A percentile compares a stretch with the other conserved stretches of the same genome.
Evolutionary conservation across 192 early-diverging fungal species (phyloP).

Genomic region (Rhizophlyctis rosea): DNA sequence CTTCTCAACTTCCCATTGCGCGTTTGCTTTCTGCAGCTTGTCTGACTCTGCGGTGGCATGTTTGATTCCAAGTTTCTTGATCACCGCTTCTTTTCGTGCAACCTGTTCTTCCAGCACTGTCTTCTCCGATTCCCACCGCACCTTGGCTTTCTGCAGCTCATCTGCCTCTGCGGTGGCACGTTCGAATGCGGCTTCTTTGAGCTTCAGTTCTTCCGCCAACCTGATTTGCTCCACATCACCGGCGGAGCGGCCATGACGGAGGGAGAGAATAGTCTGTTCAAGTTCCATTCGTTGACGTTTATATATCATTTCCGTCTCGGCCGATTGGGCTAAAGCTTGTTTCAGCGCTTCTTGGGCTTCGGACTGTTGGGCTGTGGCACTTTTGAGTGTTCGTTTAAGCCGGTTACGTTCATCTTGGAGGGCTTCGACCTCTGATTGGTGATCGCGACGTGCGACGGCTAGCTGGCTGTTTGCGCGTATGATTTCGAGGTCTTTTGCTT

Average conservation of each 20-base stretch:
- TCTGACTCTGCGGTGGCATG: no score
- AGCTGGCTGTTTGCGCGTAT: background rate
- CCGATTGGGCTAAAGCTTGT: background rate
- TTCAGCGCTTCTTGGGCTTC: background rate
- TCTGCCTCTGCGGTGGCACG: background rate
- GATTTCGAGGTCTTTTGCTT: background rate
- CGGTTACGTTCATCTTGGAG: background rate
- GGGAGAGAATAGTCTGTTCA: background rate
- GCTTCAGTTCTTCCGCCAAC: background rate
- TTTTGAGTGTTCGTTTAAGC: background rate
- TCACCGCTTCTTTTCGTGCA: background rate
- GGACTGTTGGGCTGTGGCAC: background rate
- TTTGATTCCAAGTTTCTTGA: background rate
- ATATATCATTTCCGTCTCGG: background rate
- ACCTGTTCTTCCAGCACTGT: background rate
- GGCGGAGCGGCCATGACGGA: background rate
- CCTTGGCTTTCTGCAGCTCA: background rate
- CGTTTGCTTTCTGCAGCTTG: no score
- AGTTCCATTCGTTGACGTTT: background rate
- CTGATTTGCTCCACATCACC: background rate
- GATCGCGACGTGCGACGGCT: background rate
- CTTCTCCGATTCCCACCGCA: background rate
- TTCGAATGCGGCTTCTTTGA: background rate
- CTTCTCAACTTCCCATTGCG: no score
- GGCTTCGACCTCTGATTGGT: background rate